A percentile compares a stretch with the other conserved stretches of the same genome.
These are phyloP conservation scores for Scenedesmus sp. DNA, from an alignment of 163 green algal species.

Conservation along the genomic window DNA sequence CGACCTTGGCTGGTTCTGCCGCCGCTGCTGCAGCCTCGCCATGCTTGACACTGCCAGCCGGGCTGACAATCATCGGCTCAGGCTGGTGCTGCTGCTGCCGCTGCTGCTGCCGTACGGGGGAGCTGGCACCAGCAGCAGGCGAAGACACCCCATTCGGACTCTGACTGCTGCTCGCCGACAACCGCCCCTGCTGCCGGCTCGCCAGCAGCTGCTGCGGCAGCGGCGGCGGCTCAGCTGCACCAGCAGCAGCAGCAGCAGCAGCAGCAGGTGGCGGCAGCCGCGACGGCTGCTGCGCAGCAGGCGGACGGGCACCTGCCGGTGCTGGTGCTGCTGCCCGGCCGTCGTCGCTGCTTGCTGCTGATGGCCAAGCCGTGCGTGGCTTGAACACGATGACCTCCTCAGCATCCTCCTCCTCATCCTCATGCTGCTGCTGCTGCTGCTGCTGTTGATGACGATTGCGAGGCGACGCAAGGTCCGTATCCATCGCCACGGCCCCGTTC, in stretches of 20 bases:
- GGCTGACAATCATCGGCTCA: background rate
- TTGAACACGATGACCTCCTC: constrained; percentile 56
- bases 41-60: background rate
- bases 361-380: background rate
- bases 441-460: too few species aligned
- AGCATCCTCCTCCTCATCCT: constrained; percentile 34
- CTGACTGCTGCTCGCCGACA: constrained; percentile 18
- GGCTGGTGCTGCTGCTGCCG: constrained; percentile 4
- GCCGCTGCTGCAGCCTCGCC: constrained; percentile 23
- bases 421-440: background rate
- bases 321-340: constrained; percentile 17
- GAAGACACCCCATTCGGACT: background rate
- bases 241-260: constrained; percentile 26
- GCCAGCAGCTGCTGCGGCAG: constrained; percentile 47
- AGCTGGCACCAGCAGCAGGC: constrained; percentile 21
- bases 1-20: background rate
- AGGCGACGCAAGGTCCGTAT: background rate
- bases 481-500: background rate
- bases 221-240: constrained; percentile 27
- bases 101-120: constrained; percentile 9
- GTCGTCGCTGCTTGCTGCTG: background rate
- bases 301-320: background rate
- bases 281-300: background rate
- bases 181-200: constrained; percentile 10
- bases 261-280: background rate